A percentile compares a stretch with the other conserved stretches of the same genome.
Conservation (phyloP, 2,329 filamentous ascomycete species). For the Penicillium corylophilum region DNA sequence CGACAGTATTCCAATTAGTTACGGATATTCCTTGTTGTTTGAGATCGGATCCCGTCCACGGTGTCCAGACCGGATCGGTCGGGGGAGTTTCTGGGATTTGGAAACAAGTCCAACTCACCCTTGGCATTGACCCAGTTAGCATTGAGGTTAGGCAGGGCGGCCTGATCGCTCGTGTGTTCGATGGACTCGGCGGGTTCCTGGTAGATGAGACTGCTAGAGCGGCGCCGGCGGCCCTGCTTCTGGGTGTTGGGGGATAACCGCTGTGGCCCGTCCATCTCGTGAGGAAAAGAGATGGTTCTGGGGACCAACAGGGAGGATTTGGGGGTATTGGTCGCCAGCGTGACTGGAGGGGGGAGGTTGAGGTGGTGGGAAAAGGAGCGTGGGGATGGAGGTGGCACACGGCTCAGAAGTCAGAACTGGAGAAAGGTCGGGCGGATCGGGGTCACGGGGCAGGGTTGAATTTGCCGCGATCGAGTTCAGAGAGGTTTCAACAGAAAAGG, state of each 20-base stretch:
- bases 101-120: conserved; percentile 59
- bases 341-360: conserved; percentile 23
- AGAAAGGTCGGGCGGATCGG: conserved; percentile 22
- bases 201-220: conserved; percentile 98
- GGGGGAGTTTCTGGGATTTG: neutral
- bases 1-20: conserved; percentile 18
- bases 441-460: conserved; percentile 6
- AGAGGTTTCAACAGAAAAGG: no score
- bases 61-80: conserved; percentile 8
- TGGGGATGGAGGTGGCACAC: conserved; percentile 29
- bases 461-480: neutral
- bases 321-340: conserved; percentile 60
- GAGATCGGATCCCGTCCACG: conserved; percentile 8
- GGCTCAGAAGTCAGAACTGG: conserved; percentile 22
- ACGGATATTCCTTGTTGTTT: conserved; percentile 3
- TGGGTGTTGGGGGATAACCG: conserved; percentile 61
- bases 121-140: conserved; percentile 99
- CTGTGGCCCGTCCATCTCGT: conserved; percentile 66
- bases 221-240: conserved; percentile 75
- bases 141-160: conserved; percentile 90
- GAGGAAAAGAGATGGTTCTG: conserved; percentile 88
- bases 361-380: conserved; percentile 24
- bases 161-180: conserved; percentile 96
- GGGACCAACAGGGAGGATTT: conserved; percentile 90
- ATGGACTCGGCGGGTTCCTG: conserved; percentile 94